Evolutionary conservation across 2,329 filamentous ascomycete species (phyloP).

Genomic region (Exserohilum turcica): DNA sequence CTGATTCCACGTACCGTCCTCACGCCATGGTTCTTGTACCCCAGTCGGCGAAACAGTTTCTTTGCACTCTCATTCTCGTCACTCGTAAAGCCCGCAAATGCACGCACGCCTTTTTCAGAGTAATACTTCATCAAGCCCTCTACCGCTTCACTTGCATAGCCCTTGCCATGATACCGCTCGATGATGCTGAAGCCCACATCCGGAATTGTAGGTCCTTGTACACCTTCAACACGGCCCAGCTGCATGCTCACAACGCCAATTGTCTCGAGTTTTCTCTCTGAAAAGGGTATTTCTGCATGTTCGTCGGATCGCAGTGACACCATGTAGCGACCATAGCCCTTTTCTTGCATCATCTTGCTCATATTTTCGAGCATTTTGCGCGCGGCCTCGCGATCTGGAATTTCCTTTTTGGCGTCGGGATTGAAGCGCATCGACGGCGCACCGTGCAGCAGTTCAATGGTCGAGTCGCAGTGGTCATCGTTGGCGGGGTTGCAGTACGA

Average conservation of each 20-base stretch:
- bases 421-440: slow-evolving; percentile 1
- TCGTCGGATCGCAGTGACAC: slow-evolving; percentile 22
- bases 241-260: slow-evolving; percentile 31
- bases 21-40: slow-evolving; percentile 20
- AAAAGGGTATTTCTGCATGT: background rate
- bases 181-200: slow-evolving; percentile 27
- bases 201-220: slow-evolving; percentile 15
- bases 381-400: slow-evolving; percentile 10
- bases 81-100: slow-evolving; percentile 17
- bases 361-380: slow-evolving; percentile 14
- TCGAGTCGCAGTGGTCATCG: slow-evolving; percentile 22
- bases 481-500: slow-evolving; percentile 23
- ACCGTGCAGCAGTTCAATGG: slow-evolving; percentile 5
- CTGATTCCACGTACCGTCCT: slow-evolving; percentile 12
- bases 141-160: slow-evolving; percentile 24
- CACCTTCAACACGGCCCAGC: slow-evolving; percentile 15
- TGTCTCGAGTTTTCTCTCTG: background rate
- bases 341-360: slow-evolving; percentile 16
- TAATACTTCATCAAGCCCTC: slow-evolving; percentile 9
- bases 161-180: slow-evolving; percentile 17
- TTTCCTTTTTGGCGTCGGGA: background rate
- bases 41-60: slow-evolving; percentile 20
- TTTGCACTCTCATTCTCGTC: slow-evolving; percentile 19
- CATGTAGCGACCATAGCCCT: slow-evolving; percentile 35
- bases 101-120: background rate